phyloP scores from a whole-genome alignment of 495 filamentous ascomycete species.

The Hypoxylon fuscum region DNA sequence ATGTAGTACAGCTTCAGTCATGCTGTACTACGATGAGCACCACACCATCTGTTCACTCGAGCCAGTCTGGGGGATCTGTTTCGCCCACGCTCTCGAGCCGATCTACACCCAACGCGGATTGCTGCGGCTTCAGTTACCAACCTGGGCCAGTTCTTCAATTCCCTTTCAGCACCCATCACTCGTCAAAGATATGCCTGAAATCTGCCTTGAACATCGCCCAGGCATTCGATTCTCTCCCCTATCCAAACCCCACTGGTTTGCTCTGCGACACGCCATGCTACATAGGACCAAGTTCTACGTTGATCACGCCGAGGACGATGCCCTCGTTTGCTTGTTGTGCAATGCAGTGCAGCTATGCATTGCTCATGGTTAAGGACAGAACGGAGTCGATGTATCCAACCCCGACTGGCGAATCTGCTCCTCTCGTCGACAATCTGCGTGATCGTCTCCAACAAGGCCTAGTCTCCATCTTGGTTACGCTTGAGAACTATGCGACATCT shows the following conservation, averaged over 20 bases:
- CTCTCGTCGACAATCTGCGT: conserved; percentile 55
- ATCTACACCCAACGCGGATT: conserved; percentile 50
- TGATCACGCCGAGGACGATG: conserved; percentile 62
- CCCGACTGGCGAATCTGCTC: conserved; percentile 43
- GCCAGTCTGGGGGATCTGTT: conserved; percentile 50
- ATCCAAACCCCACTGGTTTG: conserved; percentile 54
- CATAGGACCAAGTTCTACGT: conserved; percentile 37
- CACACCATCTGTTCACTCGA: conserved; percentile 45
- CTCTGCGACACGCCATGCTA: conserved; percentile 44
- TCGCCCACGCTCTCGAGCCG: conserved; percentile 46
- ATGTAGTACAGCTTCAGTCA: conserved; percentile 37
- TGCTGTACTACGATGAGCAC: conserved; percentile 41
- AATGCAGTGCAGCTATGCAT: conserved; percentile 70
- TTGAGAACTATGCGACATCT: conserved; percentile 65
- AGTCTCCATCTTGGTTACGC: conserved; percentile 57
- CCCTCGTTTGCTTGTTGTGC: conserved; percentile 69
- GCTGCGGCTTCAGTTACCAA: conserved; percentile 46
- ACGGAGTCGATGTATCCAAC: conserved; percentile 56
- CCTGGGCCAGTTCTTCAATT: conserved; percentile 49
- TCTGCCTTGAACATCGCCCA: conserved; percentile 61
- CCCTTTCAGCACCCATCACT: conserved; percentile 63
- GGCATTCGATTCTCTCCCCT: conserved; percentile 61
- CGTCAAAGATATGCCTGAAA: conserved; percentile 62
- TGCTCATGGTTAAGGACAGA: conserved; percentile 65
- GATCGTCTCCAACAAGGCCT: conserved; percentile 64